phyloP scores from a whole-genome alignment of 2,329 filamentous ascomycete species.

The Basipetospora chlamydospora region DNA sequence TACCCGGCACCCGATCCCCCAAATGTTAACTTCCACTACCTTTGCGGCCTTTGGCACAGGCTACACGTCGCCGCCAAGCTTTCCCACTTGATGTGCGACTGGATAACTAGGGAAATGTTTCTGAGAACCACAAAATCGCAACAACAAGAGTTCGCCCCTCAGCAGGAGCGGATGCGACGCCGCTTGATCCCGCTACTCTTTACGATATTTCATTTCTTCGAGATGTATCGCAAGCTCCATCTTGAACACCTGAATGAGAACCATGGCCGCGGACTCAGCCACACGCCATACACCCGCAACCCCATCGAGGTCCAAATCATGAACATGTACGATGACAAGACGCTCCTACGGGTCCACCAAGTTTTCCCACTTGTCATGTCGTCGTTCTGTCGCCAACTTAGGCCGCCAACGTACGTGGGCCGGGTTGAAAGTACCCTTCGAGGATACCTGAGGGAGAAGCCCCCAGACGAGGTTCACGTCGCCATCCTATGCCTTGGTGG shows the following conservation, averaged over 20 bases:
- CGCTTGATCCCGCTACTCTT: slow-evolving; percentile 49
- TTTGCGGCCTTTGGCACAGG: slow-evolving; percentile 52
- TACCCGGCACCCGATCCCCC: slow-evolving; percentile 37
- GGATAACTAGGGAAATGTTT: slow-evolving; percentile 53
- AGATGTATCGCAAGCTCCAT: slow-evolving; percentile 46
- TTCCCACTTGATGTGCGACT: slow-evolving; percentile 45
- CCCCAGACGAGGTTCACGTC: slow-evolving; percentile 46
- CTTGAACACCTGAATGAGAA: slow-evolving; percentile 39
- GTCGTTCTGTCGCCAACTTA: slow-evolving; percentile 46
- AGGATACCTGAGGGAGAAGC: slow-evolving; percentile 48
- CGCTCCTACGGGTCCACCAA: slow-evolving; percentile 47
- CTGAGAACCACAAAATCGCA: slow-evolving; percentile 40
- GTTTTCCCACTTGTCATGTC: slow-evolving; percentile 50
- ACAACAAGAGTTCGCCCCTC: slow-evolving; percentile 41
- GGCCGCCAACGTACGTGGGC: slow-evolving; percentile 50
- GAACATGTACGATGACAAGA: slow-evolving; percentile 50
- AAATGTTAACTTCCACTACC: slow-evolving; percentile 41
- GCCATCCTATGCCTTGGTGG: slow-evolving; percentile 47
- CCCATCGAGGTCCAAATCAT: slow-evolving; percentile 49
- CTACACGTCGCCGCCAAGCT: slow-evolving; percentile 50
- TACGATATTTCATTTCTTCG: slow-evolving; percentile 54
- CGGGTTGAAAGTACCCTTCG: slow-evolving; percentile 46
- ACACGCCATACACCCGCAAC: slow-evolving; percentile 42
- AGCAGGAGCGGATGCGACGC: slow-evolving; percentile 49
- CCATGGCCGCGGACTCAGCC: slow-evolving; percentile 33